Base-by-base conservation (phyloP, 73 alveolate species). In the Tetrahymena borealis region DNA sequence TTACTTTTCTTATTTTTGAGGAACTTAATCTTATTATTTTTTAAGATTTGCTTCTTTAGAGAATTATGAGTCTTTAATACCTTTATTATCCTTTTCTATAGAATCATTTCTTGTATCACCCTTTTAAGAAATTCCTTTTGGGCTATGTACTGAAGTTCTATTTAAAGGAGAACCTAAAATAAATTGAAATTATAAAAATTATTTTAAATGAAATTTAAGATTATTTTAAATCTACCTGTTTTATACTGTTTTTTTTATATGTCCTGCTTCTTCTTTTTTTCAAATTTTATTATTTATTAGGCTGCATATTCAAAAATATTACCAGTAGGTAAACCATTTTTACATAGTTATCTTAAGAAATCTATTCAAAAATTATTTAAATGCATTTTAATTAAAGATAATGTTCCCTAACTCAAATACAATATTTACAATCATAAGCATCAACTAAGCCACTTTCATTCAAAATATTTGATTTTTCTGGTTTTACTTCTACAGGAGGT, bases 221-320 rank as follows among this genome's bases (percentile, higher is more conserved):
- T 41, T 10, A 41, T 60, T 6, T 13, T 20, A 18, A 4, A 18
- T 60, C 28, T 60, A 60, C 85, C 85, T 18, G 85, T 60, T 20
- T 35, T 60, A 24, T 60, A 60, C 20, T 60, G 85, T 60, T 60
- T 60, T 28, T 60, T 60, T 60, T 24, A 60, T 10, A 6, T 60
- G 13, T 60, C 85, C 28, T 60, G 13, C 13, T 93, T 38, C 91
- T 93, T 93, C 41, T 93, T 90, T 85, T 93, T 93, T 85, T 93
- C 95, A 93, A 39, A 93, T 40, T 93, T 93, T 40, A 93, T 79
- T 39, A 93, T 90, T 32, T 40, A 41, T 40, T 93, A 85, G 32
- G 95, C 95, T 24, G 95, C 95, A 93, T 93, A 93, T 36, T 93
- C 95, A 39, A 39, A 85, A 16, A 93, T 90, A 85, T 93, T 93